phyloP scores from a whole-genome alignment of 2,329 filamentous ascomycete genomes.

The Didymella keratinophila region DNA sequence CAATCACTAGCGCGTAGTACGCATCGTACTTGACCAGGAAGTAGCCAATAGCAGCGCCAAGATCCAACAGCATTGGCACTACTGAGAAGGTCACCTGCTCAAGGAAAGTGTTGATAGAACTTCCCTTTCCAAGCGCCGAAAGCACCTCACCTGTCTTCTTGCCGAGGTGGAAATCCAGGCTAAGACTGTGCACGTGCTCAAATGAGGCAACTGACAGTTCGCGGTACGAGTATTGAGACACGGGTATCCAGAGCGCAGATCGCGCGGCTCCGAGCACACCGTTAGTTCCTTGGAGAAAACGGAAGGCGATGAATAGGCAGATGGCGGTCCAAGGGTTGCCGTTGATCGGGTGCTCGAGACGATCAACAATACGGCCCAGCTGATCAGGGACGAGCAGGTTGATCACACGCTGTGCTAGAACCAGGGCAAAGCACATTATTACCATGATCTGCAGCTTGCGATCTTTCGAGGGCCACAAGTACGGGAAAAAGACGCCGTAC shows the following conservation, averaged over 20 bases:
- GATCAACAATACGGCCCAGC: conserved; percentile 79
- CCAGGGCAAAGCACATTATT: conserved; percentile 79
- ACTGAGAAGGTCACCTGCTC: conserved; percentile 97
- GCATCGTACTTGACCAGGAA: conserved; percentile 82
- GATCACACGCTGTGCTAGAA: conserved; percentile 80
- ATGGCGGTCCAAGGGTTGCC: conserved; percentile 77
- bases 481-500: conserved; percentile 94
- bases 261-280: conserved; percentile 84
- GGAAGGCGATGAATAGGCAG: conserved; percentile 76
- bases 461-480: conserved; percentile 91
- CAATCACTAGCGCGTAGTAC: conserved; percentile 88
- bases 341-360: conserved; percentile 63
- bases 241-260: conserved; percentile 91
- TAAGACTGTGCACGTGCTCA: conserved; percentile 94
- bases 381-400: conserved; percentile 87
- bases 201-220: conserved; percentile 94
- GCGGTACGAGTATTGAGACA: conserved; percentile 95
- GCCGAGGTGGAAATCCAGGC: conserved; percentile 93
- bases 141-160: conserved; percentile 97
- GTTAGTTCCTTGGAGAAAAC: conserved; percentile 86
- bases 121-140: conserved; percentile 94
- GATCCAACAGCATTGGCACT: conserved; percentile 90
- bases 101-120: conserved; percentile 93
- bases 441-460: conserved; percentile 78
- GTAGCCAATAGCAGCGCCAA: conserved; percentile 83